Percentiles rank a stretch among this genome's conserved stretches.
Conservation (phyloP, 495 filamentous ascomycete genomes). For the Lepraria neglecta region DNA sequence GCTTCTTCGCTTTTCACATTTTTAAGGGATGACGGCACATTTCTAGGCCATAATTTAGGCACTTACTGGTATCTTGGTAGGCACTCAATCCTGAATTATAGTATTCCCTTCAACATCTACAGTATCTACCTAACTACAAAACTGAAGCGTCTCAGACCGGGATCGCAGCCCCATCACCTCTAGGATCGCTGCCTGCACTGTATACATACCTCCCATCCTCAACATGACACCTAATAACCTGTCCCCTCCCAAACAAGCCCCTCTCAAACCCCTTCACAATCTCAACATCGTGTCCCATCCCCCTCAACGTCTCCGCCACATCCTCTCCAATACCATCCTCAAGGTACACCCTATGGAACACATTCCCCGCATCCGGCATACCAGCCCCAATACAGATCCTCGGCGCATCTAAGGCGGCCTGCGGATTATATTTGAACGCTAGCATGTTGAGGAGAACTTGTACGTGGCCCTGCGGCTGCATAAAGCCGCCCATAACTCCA, state of each 20-base stretch:
- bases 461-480: slow-evolving; percentile 98
- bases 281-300: slow-evolving; percentile 66
- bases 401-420: slow-evolving; percentile 86
- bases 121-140: too few species aligned
- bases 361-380: slow-evolving; percentile 49
- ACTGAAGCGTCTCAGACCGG: slow-evolving; percentile 42
- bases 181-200: slow-evolving; percentile 78
- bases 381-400: slow-evolving; percentile 73
- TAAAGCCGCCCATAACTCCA: slow-evolving; percentile 97
- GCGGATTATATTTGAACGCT: slow-evolving; percentile 74
- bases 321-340: slow-evolving; percentile 77
- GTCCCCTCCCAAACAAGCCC: slow-evolving; percentile 78
- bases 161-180: slow-evolving; percentile 81
- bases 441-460: slow-evolving; percentile 90
- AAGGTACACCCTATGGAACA: slow-evolving; percentile 60
- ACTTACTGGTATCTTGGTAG: too few species aligned
- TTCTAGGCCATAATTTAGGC: too few species aligned
- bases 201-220: slow-evolving; percentile 66
- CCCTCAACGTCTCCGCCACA: slow-evolving; percentile 57
- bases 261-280: slow-evolving; percentile 61
- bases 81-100: too few species aligned
- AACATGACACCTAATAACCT: slow-evolving; percentile 74
- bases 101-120: too few species aligned
- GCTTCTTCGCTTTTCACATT: too few species aligned
- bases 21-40: too few species aligned